Conservation (phyloP, 805 yeast genomes). For the Barnettozyma wickerhamii region DNA sequence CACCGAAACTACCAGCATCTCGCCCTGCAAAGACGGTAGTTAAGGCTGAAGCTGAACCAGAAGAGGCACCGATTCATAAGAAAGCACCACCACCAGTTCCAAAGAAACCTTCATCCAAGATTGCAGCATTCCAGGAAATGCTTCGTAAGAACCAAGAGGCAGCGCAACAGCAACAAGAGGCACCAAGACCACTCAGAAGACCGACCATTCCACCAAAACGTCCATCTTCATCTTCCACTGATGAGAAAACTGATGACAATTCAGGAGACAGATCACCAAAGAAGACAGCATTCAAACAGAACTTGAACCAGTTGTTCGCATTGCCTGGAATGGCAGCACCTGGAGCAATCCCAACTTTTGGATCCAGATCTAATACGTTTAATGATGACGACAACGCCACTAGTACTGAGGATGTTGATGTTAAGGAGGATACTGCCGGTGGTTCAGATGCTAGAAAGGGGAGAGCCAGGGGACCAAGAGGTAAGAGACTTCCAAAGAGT, state of each 20-base stretch:
- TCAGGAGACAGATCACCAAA: constrained; percentile 10
- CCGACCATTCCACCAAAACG: constrained; percentile 37
- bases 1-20: constrained; percentile 1
- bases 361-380: not conserved
- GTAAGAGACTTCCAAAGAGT: constrained; percentile 61
- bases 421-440: constrained; percentile 8
- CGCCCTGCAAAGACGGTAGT: constrained; percentile 7
- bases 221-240: not conserved
- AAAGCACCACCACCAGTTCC: constrained; percentile 64
- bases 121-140: constrained; percentile 81
- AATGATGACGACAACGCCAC: constrained; percentile 3
- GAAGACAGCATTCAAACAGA: constrained; percentile 43
- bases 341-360: constrained; percentile 24
- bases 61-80: constrained; percentile 2
- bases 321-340: constrained; percentile 45
- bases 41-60: constrained; percentile 1
- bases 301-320: constrained; percentile 57
- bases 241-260: not conserved
- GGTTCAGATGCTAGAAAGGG: constrained; percentile 38
- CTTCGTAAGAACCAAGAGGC: constrained; percentile 56
- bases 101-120: constrained; percentile 71
- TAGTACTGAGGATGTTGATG: not conserved
- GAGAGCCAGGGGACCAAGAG: constrained; percentile 71
- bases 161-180: constrained; percentile 31
- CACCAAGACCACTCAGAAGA: constrained; percentile 11